Conservation (phyloP, 2,329 filamentous ascomycete species). For the Trichoderma sp. region DNA sequence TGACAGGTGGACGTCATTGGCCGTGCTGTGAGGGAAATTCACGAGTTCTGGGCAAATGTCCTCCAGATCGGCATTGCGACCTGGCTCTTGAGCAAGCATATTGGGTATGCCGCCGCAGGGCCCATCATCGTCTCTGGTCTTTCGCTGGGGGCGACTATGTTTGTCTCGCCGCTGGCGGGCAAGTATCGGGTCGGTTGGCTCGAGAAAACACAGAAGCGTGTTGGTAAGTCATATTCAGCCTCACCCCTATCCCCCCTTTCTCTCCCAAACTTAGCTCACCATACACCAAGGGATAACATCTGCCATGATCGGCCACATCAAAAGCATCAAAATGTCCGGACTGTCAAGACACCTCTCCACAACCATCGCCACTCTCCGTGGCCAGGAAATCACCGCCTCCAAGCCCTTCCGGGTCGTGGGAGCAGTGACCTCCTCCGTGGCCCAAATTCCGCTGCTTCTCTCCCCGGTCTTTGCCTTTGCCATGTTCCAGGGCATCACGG, state of each 20-base stretch:
- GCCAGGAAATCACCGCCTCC: slow-evolving; percentile 39
- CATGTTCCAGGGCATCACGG: slow-evolving; percentile 40
- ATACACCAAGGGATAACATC: slow-evolving; percentile 36
- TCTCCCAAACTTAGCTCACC: fast-evolving
- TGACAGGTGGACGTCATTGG: slow-evolving; percentile 44
- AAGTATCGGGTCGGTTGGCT: slow-evolving; percentile 36
- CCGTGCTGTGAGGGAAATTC: slow-evolving; percentile 41
- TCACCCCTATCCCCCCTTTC: neutral
- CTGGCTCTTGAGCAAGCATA: slow-evolving; percentile 38
- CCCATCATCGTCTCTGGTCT: slow-evolving; percentile 40
- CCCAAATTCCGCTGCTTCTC: slow-evolving; percentile 39
- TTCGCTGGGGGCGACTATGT: slow-evolving; percentile 36
- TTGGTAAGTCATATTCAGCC: slow-evolving; percentile 32
- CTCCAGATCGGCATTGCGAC: slow-evolving; percentile 41
- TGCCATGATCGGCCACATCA: slow-evolving; percentile 45
- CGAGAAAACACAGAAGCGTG: slow-evolving; percentile 32
- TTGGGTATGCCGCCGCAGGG: slow-evolving; percentile 41
- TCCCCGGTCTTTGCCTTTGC: slow-evolving; percentile 46
- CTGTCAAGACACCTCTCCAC: slow-evolving; percentile 39
- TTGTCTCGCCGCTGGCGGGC: slow-evolving; percentile 36
- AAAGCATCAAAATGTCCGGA: slow-evolving; percentile 48
- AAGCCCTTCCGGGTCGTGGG: slow-evolving; percentile 41
- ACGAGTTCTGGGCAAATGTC: slow-evolving; percentile 44
- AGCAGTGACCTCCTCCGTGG: slow-evolving; percentile 42
- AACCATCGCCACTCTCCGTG: slow-evolving; percentile 38